Evolutionary conservation across 2,329 filamentous ascomycete genomes (phyloP), one percentile per base, ranked within the genome.

Genomic region (Pezicula rhizophila): DNA sequence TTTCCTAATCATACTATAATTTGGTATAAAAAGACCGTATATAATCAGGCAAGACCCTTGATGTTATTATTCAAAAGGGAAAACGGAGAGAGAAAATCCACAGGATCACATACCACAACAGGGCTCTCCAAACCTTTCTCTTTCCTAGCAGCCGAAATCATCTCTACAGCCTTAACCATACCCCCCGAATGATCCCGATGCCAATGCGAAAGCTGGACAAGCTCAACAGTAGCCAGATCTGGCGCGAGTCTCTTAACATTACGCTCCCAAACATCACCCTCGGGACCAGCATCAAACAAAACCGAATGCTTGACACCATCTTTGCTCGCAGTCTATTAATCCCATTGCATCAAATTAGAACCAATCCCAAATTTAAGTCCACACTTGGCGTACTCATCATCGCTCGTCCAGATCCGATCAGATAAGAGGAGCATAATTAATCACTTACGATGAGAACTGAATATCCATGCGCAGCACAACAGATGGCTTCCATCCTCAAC

Each of bases 161-260:
- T 66, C 15, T 64, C 58, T 40, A 80, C 63, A n/a, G 76, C 74
- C 40, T 65, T 66, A 17, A 71, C 60, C 61, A 80, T 67, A 5
- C 76, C 75, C 17, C 73, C 74, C 23, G 74, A 77, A 53, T 80
- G 74, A 52, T 80, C 74, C 35, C 76, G 68, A 61, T 80, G 74
- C 76, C 76, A 78, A 55, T 77, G 72, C 5, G 73, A 75, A 20
- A 79, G 61, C 42, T 76, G 68, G 17, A 78, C 68, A 12, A 70
- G 49, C 52, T 78, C 75, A 20, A 79, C 64, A 0, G 59, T 54
- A 1, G 66, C 60, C 4, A 76, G 59, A 54, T 75, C 66, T 1
- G 70, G 62, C 23, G 64, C 59, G 15, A 77, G 58, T 2, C 75
- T 66, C 4, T 61, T 68, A 4, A 65, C 69, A 52, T 79, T 79